A percentile compares a stretch with the other conserved stretches of the same genome.
These are phyloP conservation scores for Fusarium mexicanum DNA, from an alignment of 2,329 filamentous ascomycete genomes.

Conservation along the genomic window DNA sequence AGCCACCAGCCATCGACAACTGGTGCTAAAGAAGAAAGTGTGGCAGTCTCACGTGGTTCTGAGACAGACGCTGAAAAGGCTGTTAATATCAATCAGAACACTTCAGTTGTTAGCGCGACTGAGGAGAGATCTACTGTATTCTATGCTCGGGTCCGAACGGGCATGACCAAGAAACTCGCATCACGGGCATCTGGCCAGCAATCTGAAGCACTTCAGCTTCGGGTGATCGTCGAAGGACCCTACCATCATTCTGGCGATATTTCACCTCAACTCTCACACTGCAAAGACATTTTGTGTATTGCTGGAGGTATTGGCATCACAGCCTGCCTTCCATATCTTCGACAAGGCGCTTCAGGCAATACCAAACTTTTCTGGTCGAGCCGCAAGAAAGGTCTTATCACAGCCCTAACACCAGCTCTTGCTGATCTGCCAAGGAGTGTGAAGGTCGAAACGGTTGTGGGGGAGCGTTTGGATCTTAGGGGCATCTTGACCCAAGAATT, in stretches of 20 bases:
- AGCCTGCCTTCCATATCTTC: constrained; percentile 43
- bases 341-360: constrained; percentile 1
- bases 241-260: constrained; percentile 41
- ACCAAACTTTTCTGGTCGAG: constrained; percentile 43
- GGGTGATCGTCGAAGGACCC: constrained; percentile 41
- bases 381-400: constrained; percentile 29
- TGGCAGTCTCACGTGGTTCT: constrained; percentile 14
- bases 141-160: constrained; percentile 37
- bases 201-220: constrained; percentile 17
- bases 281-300: constrained; percentile 42
- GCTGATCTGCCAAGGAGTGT: constrained; percentile 24
- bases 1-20: not conserved
- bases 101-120: not conserved
- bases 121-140: not conserved
- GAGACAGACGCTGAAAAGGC: not conserved
- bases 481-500: constrained; percentile 37
- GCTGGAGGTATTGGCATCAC: constrained; percentile 49
- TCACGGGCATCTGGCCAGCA: constrained; percentile 1
- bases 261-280: constrained; percentile 35
- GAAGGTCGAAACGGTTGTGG: constrained; percentile 36
- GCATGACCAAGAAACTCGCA: constrained; percentile 37
- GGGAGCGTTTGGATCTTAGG: constrained; percentile 34
- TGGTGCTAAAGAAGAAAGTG: not conserved
- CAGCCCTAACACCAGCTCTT: constrained; percentile 27
- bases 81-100: not conserved